phyloP scores from a whole-genome alignment of 139 green algal species.

The Pseudopediastrum boryanum region DNA sequence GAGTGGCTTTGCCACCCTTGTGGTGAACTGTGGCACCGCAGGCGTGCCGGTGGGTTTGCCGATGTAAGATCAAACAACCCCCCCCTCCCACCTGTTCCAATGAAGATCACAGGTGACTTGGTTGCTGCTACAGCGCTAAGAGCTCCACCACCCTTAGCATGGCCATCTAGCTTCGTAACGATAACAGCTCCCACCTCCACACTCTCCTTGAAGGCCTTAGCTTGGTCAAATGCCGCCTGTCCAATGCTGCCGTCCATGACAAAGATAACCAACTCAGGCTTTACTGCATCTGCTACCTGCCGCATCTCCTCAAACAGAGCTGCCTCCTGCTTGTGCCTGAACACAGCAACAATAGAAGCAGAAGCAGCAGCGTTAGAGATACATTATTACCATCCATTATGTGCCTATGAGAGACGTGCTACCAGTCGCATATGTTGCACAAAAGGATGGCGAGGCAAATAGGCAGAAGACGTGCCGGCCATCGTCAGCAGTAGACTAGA shows the following conservation, averaged over 20 bases:
- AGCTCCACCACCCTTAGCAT: slow-evolving; percentile 97
- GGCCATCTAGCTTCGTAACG: slow-evolving; percentile 99
- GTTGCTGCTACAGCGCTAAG: slow-evolving; percentile 94
- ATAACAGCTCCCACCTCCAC: slow-evolving; percentile 94
- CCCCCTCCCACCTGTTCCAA: slow-evolving; percentile 79
- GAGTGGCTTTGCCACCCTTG: too few species aligned
- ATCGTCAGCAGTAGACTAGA: too few species aligned
- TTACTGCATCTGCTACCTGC: slow-evolving; percentile 69
- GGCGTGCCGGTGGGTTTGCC: too few species aligned
- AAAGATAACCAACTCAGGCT: slow-evolving; percentile 94
- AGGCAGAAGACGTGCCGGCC: too few species aligned
- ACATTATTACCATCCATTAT: too few species aligned
- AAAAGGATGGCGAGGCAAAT: too few species aligned
- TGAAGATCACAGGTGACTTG: slow-evolving; percentile 94
- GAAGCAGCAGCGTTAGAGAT: too few species aligned
- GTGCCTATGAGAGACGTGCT: too few species aligned
- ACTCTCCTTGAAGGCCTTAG: slow-evolving; percentile 94
- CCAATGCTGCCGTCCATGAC: slow-evolving; percentile 99
- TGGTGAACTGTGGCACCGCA: too few species aligned
- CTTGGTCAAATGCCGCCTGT: slow-evolving; percentile 96
- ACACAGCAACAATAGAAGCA: background rate
- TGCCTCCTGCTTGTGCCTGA: slow-evolving; percentile 95
- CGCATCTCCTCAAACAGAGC: slow-evolving; percentile 99
- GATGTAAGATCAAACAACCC: too few species aligned
- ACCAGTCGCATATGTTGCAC: too few species aligned